Percentiles rank a stretch among this genome's conserved stretches.
Evolutionary conservation across 306 rosid species (phyloP).

Genomic region (Vigna reflexopilosa): DNA sequence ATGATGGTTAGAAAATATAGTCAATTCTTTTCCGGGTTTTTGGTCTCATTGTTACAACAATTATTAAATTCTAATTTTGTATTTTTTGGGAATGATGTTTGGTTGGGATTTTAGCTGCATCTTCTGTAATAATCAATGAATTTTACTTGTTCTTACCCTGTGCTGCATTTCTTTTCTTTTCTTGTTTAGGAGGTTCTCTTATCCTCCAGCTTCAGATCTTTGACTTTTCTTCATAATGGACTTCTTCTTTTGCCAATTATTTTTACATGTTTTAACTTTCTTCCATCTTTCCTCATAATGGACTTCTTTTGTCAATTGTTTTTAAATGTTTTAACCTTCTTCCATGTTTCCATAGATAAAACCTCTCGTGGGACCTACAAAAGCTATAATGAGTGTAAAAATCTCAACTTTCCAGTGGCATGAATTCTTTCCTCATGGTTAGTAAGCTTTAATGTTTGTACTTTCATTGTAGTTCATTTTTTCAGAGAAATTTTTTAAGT

Average conservation of each 20-base stretch:
- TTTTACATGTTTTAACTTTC: conserved; percentile 15
- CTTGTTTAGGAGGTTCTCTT: conserved; percentile 13
- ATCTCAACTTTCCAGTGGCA: conserved; percentile 86
- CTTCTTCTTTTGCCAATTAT: not conserved
- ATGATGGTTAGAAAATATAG: conserved; percentile 18
- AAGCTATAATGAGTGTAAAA: conserved; percentile 85
- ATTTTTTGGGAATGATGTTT: conserved; percentile 10
- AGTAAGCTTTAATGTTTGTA: conserved; percentile 32
- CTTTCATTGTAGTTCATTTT: conserved; percentile 37
- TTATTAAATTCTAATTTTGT: conserved; percentile 31
- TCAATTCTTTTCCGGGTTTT: not conserved
- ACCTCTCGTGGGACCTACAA: conserved; percentile 90
- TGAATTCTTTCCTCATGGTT: conserved; percentile 96
- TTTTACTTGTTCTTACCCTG: conserved; percentile 9
- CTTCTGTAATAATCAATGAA: conserved; percentile 12
- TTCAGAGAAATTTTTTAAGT: conserved; percentile 24
- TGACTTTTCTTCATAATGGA: not conserved
- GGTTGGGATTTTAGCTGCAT: not conserved
- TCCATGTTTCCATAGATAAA: conserved; percentile 65
- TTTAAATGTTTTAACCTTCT: conserved; percentile 17
- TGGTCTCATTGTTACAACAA: not conserved
- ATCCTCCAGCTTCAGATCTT: not conserved
- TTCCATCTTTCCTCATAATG: conserved; percentile 17
- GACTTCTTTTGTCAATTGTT: not conserved
- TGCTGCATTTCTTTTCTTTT: conserved; percentile 14